Percentiles rank a stretch among this genome's conserved stretches.
phyloP scores from a whole-genome alignment of 352 stramenopile species.

The Globisporangium camurandrum region DNA sequence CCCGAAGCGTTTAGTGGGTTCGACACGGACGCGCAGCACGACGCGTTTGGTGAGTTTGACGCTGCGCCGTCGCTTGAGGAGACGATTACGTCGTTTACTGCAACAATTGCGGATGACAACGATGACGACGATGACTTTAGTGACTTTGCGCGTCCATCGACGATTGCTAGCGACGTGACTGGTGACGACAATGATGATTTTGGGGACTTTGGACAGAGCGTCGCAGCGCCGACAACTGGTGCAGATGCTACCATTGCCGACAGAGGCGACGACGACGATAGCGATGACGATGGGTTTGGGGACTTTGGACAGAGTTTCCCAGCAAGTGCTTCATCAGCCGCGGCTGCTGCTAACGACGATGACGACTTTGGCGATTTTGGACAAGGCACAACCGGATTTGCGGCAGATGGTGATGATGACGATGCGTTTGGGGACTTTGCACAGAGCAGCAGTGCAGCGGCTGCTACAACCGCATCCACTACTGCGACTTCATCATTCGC shows the following conservation, averaged over 20 bases:
- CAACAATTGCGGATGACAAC: not conserved
- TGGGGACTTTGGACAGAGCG: conserved; percentile 17
- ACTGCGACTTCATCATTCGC: not conserved
- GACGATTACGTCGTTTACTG: too few species aligned
- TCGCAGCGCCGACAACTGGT: not conserved
- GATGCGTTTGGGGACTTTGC: conserved; percentile 26
- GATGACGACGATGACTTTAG: conserved; percentile 18
- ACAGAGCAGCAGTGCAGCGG: not conserved
- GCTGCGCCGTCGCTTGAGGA: too few species aligned
- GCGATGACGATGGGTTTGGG: conserved; percentile 13
- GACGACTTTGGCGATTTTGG: conserved; percentile 12
- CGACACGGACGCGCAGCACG: not conserved
- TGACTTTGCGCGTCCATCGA: conserved; percentile 1
- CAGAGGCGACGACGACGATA: not conserved
- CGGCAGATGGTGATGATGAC: conserved; percentile 5
- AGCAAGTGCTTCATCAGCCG: not conserved
- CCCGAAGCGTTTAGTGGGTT: too few species aligned
- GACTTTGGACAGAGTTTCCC: conserved; percentile 26
- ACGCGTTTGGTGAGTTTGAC: conserved; percentile 28
- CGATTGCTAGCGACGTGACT: conserved; percentile 18
- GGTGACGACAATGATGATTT: conserved; percentile 27
- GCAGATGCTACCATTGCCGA: not conserved
- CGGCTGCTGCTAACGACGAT: conserved; percentile 7
- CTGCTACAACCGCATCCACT: not conserved
- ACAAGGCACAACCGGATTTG: not conserved